Evolutionary conservation across 2,329 filamentous ascomycete genomes (phyloP).

Genomic region (Alternaria longipes): DNA sequence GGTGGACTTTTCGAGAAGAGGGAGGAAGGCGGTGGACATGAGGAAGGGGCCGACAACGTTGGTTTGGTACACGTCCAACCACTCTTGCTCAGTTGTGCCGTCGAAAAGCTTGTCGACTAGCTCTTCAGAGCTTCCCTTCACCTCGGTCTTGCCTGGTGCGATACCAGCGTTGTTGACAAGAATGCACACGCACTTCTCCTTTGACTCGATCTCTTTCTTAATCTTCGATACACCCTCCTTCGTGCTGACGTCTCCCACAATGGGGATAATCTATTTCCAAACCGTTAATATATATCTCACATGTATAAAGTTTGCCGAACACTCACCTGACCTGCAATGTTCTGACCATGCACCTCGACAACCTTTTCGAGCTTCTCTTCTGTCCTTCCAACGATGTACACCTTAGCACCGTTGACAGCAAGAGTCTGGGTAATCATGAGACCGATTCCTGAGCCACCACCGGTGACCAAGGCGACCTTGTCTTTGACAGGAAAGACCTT

Average conservation of each 20-base stretch:
- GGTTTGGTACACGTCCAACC: conserved; percentile 56
- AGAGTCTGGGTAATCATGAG: conserved; percentile 59
- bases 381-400: conserved; percentile 60
- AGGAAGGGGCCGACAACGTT: conserved; percentile 61
- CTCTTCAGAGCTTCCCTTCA: conserved; percentile 54
- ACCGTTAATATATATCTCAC: not conserved
- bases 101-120: conserved; percentile 58
- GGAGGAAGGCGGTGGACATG: conserved; percentile 58
- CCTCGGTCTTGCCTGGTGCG: conserved; percentile 49
- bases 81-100: conserved; percentile 56
- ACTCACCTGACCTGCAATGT: conserved; percentile 51
- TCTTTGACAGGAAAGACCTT: conserved; percentile 51
- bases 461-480: conserved; percentile 55
- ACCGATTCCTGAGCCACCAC: conserved; percentile 59
- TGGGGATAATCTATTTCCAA: conserved; percentile 51
- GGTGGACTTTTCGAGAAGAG: conserved; percentile 56
- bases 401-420: conserved; percentile 58
- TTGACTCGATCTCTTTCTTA: conserved; percentile 54
- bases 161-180: conserved; percentile 57
- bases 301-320: not conserved
- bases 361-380: conserved; percentile 60
- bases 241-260: conserved; percentile 55
- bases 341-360: conserved; percentile 54
- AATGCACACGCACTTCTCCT: conserved; percentile 57
- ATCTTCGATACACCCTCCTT: conserved; percentile 57